These are phyloP conservation scores for Brasenia schreberi DNA, from an alignment of 164 flowering plant species.

Conservation along the genomic window DNA sequence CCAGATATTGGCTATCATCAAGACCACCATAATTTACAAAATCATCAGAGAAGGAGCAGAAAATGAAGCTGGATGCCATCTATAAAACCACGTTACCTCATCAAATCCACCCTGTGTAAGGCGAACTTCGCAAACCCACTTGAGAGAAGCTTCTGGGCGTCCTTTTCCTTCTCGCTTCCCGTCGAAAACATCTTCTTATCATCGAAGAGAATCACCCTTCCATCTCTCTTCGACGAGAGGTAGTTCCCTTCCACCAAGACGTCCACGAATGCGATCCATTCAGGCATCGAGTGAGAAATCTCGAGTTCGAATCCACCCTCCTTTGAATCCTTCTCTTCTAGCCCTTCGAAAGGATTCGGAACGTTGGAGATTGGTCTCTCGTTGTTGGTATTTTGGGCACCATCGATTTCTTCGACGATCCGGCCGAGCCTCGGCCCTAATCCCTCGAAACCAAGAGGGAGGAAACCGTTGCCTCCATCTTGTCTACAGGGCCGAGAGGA, in stretches of 20 bases:
- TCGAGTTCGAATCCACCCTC: background rate
- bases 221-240: background rate
- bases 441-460: background rate
- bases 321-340: background rate
- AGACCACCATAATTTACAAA: background rate
- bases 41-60: background rate
- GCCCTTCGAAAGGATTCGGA: background rate
- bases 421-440: background rate
- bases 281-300: background rate
- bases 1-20: background rate
- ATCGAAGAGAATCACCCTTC: background rate
- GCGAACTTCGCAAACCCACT: background rate
- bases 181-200: background rate
- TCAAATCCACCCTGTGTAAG: background rate
- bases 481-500: background rate
- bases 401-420: background rate
- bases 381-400: background rate
- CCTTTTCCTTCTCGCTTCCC: background rate
- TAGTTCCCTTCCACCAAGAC: background rate
- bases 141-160: background rate
- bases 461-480: background rate
- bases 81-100: background rate
- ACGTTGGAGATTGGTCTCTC: background rate
- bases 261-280: slow-evolving; percentile 1
- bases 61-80: background rate